Evolutionary conservation across 2,329 filamentous ascomycete species (phyloP).

Genomic region (Pestalotiopsis sp.): DNA sequence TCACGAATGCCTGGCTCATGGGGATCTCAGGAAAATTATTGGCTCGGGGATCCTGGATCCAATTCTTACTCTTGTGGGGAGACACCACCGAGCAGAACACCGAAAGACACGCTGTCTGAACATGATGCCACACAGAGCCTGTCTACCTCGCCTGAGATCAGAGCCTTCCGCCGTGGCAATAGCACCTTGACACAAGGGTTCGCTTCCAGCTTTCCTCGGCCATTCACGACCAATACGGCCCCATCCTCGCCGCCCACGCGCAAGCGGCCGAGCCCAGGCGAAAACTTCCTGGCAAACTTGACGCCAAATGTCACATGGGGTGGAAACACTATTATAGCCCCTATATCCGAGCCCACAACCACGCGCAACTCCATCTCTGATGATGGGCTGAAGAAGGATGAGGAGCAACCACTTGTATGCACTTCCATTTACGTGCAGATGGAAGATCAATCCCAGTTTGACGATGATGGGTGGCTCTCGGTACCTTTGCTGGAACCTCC

Average conservation of each 20-base stretch:
- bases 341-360: constrained; percentile 45
- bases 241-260: constrained; percentile 43
- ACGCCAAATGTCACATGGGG: constrained; percentile 56
- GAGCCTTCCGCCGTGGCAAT: constrained; percentile 54
- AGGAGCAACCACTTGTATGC: constrained; percentile 48
- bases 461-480: constrained; percentile 67
- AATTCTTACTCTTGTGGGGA: constrained; percentile 64
- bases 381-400: constrained; percentile 51
- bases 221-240: constrained; percentile 36
- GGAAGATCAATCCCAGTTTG: constrained; percentile 66
- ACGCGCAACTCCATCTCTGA: constrained; percentile 56
- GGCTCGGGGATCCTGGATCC: constrained; percentile 55
- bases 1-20: constrained; percentile 56
- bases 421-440: constrained; percentile 55
- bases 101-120: constrained; percentile 45
- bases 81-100: constrained; percentile 56
- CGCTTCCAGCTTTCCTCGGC: constrained; percentile 54
- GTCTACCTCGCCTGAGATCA: constrained; percentile 61
- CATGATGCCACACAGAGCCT: constrained; percentile 52
- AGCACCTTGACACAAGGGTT: constrained; percentile 58
- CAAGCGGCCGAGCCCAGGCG: constrained; percentile 64
- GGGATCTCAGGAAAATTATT: constrained; percentile 56
- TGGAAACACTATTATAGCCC: constrained; percentile 43
- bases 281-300: constrained; percentile 58
- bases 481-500: constrained; percentile 58